Percentiles rank a stretch among this genome's conserved stretches.
Evolutionary conservation across 805 yeast species (phyloP).

Genomic region (Candida broadrunensis): DNA sequence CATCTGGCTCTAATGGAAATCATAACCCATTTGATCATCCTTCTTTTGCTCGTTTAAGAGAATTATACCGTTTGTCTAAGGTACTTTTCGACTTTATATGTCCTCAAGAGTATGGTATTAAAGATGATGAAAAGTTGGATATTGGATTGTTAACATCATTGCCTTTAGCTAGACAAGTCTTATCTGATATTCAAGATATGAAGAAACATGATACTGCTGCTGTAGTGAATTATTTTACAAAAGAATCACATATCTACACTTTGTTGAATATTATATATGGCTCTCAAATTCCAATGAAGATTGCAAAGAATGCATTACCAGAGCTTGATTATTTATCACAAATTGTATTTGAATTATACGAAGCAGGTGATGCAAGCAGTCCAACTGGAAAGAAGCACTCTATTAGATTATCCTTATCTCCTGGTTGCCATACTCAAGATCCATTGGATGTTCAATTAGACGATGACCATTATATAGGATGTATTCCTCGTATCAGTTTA

Average conservation of each 20-base stretch:
- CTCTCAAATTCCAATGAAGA: conserved; percentile 90
- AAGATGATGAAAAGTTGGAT: conserved; percentile 91
- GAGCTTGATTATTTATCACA: conserved; percentile 95
- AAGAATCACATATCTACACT: conserved; percentile 96
- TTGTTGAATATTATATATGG: conserved; percentile 86
- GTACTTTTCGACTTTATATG: conserved; percentile 95
- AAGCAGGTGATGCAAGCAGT: conserved; percentile 60
- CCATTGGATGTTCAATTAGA: conserved; percentile 96
- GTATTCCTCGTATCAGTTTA: conserved; percentile 85
- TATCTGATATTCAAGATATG: conserved; percentile 77
- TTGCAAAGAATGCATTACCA: conserved; percentile 92
- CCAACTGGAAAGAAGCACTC: conserved; percentile 79
- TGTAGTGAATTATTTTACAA: conserved; percentile 87
- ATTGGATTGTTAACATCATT: conserved; percentile 92
- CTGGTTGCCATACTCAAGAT: conserved; percentile 98
- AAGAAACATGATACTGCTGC: conserved; percentile 78
- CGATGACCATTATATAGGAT: conserved; percentile 93
- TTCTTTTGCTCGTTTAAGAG: conserved; percentile 76
- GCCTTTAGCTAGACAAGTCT: conserved; percentile 86
- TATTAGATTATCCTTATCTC: conserved; percentile 85
- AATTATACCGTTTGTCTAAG: conserved; percentile 84
- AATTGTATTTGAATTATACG: conserved; percentile 89
- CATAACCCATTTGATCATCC: conserved; percentile 67
- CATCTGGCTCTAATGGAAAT: conserved; percentile 13
- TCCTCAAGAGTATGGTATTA: conserved; percentile 98